Evolutionary conservation across 139 green algal genomes (phyloP).

Genomic region (Edaphochlamys debaryana): DNA sequence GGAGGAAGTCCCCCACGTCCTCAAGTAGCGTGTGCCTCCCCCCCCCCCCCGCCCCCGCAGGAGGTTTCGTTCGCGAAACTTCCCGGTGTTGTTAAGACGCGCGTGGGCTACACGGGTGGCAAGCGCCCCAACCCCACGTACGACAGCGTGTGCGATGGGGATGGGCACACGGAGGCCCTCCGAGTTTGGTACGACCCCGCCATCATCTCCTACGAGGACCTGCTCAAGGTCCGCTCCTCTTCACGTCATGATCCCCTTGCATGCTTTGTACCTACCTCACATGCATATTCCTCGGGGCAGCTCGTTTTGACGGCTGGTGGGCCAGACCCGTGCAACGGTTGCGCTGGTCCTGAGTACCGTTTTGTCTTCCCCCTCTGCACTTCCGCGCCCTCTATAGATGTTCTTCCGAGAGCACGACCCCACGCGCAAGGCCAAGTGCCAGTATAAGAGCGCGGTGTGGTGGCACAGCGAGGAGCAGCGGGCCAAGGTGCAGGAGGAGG

Average conservation of each 20-base stretch:
- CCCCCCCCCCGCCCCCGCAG: no score
- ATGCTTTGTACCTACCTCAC: no score
- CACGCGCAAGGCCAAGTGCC: constrained; percentile 29
- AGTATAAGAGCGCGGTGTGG: constrained; percentile 54
- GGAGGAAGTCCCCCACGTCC: no score
- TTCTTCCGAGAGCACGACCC: constrained; percentile 49
- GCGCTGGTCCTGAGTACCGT: no score
- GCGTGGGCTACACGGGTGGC: constrained; percentile 78
- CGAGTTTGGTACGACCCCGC: constrained; percentile 60
- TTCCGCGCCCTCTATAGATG: no score
- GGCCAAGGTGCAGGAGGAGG: background rate
- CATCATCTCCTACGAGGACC: constrained; percentile 32
- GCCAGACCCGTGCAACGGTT: no score
- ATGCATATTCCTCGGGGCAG: no score
- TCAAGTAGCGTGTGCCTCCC: no score
- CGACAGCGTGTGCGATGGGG: constrained; percentile 74
- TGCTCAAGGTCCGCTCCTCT: constrained; percentile 47
- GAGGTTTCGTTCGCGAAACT: constrained; percentile 46
- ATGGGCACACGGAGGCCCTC: constrained; percentile 83
- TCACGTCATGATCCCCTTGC: no score
- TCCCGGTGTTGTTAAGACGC: constrained; percentile 73
- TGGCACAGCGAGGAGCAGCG: constrained; percentile 39
- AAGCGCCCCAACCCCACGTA: constrained; percentile 70
- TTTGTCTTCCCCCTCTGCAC: no score
- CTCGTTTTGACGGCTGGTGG: no score